These are phyloP conservation scores for Garcia nutans DNA, from an alignment of 345 rosid genomes.

Conservation along the genomic window DNA sequence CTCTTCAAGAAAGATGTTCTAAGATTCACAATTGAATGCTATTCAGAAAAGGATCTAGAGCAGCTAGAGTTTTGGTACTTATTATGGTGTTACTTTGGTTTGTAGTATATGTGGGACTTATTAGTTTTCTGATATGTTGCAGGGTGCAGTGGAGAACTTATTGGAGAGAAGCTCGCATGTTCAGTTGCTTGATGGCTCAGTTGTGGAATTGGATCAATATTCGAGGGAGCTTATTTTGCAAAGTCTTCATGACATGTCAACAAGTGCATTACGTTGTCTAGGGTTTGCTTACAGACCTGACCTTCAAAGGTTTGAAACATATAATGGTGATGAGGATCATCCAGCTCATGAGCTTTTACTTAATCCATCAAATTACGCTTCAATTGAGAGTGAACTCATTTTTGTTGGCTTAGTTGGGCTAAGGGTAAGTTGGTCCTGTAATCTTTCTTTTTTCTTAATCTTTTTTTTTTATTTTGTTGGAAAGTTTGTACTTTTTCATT, in stretches of 20 bases:
- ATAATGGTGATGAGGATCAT: slow-evolving; percentile 85
- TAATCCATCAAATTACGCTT: slow-evolving; percentile 64
- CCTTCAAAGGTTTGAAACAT: slow-evolving; percentile 56
- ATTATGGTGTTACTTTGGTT: not conserved
- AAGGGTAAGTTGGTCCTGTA: slow-evolving; percentile 50
- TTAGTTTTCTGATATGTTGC: slow-evolving; percentile 27
- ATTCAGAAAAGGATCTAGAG: not conserved
- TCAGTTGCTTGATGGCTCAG: slow-evolving; percentile 77
- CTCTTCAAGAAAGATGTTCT: not conserved
- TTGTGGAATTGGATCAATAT: slow-evolving; percentile 55
- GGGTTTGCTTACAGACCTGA: slow-evolving; percentile 78
- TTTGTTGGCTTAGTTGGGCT: slow-evolving; percentile 89
- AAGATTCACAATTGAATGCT: not conserved
- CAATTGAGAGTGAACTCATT: slow-evolving; percentile 70
- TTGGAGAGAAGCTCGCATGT: slow-evolving; percentile 78
- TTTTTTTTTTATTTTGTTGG: slow-evolving; percentile 6
- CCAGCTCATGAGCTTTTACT: slow-evolving; percentile 85
- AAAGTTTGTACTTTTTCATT: slow-evolving; percentile 4
- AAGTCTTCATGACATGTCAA: slow-evolving; percentile 70
- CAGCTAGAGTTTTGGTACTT: not conserved
- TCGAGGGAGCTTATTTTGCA: slow-evolving; percentile 55
- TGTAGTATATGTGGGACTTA: not conserved
- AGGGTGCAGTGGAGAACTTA: slow-evolving; percentile 96
- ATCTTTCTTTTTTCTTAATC: not conserved
- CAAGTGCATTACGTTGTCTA: slow-evolving; percentile 75